Conservation (phyloP, 768 basidiomycete genomes). For the Wakefieldia striispora region DNA sequence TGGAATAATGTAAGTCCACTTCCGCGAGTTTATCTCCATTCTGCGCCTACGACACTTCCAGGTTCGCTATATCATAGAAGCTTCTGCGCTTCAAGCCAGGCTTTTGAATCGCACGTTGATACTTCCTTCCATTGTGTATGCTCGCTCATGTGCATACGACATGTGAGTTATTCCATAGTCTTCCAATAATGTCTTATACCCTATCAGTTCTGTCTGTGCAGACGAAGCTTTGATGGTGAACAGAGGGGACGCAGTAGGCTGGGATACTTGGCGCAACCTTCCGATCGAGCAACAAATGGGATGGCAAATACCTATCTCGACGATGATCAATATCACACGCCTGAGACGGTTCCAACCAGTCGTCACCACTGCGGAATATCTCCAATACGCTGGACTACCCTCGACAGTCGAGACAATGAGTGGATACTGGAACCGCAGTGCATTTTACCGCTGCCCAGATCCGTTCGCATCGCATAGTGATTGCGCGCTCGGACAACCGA, state of each 20-base stretch:
- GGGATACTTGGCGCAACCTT: constrained; percentile 36
- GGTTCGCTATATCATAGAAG: constrained; percentile 47
- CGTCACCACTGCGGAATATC: constrained; percentile 38
- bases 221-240: constrained; percentile 42
- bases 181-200: neutral
- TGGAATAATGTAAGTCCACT: constrained; percentile 41
- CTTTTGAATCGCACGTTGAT: constrained; percentile 41
- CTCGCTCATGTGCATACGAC: constrained; percentile 41
- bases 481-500: constrained; percentile 13
- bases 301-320: constrained; percentile 31
- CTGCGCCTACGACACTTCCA: constrained; percentile 10
- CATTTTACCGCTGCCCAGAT: constrained; percentile 22
- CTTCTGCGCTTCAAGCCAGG: constrained; percentile 36
- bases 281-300: constrained; percentile 34
- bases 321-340: constrained; percentile 41
- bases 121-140: constrained; percentile 42
- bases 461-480: constrained; percentile 17
- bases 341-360: constrained; percentile 36
- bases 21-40: neutral
- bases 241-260: constrained; percentile 38
- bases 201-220: constrained; percentile 32
- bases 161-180: constrained; percentile 23
- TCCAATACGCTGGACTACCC: constrained; percentile 35
- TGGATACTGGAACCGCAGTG: constrained; percentile 37
- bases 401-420: constrained; percentile 32